phyloP scores from a whole-genome alignment of 108 stramenopile genomes.

The Aureococcus anophagefferens region DNA sequence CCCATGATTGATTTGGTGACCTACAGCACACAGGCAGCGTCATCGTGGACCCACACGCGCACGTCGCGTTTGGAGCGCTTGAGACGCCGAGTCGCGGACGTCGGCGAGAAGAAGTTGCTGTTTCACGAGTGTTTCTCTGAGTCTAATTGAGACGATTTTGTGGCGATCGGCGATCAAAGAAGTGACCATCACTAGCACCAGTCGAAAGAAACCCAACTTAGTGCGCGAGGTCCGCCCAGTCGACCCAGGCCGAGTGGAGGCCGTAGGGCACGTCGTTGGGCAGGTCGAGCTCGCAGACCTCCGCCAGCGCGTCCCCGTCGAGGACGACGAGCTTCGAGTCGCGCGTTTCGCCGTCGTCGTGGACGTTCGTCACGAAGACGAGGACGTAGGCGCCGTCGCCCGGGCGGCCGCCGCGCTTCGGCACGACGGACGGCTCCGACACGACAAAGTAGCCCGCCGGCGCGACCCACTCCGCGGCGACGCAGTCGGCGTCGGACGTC shows the following conservation, averaged over 20 bases:
- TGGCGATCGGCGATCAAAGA: too few species aligned
- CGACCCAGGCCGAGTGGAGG: constrained; percentile 21
- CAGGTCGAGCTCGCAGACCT: constrained; percentile 19
- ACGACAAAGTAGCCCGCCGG: constrained; percentile 19
- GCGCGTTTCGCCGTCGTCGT: constrained; percentile 6
- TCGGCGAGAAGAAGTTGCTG: too few species aligned
- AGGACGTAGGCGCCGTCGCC: constrained; percentile 11
- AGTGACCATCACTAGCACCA: too few species aligned
- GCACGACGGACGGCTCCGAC: constrained; percentile 38
- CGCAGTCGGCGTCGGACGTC: constrained; percentile 14
- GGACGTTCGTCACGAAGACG: constrained; percentile 4
- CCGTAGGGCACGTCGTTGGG: constrained; percentile 30
- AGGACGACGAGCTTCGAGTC: constrained; percentile 22
- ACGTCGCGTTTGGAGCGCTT: too few species aligned
- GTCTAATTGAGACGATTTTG: too few species aligned
- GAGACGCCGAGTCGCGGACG: too few species aligned
- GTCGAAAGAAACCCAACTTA: too few species aligned
- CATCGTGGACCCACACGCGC: too few species aligned
- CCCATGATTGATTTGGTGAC: too few species aligned
- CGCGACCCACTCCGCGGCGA: constrained; percentile 17
- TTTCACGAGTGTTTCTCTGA: too few species aligned
- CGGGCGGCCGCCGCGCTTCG: constrained; percentile 5
- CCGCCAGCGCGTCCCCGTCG: constrained; percentile 24
- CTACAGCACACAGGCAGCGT: too few species aligned
- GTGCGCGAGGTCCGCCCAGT: constrained; percentile 11